Conservation (phyloP, 148 eudicot species). For the Dianthus caryophyllus region DNA sequence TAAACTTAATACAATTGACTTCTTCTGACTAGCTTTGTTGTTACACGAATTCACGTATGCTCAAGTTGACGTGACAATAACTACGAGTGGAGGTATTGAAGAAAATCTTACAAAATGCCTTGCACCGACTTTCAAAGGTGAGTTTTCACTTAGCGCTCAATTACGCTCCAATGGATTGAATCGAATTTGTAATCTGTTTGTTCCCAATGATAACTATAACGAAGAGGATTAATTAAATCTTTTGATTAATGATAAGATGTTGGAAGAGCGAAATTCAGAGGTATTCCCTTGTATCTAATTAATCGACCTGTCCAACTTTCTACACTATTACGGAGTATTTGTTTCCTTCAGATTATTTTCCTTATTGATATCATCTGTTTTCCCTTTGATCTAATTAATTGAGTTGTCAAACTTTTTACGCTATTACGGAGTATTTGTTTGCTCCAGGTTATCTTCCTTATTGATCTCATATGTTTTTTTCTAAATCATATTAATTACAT, state of each 20-base stretch:
- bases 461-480: too few species aligned
- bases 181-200: constrained; percentile 89
- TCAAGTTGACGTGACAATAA: constrained; percentile 83
- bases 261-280: constrained; percentile 69
- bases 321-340: too few species aligned
- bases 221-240: constrained; percentile 96
- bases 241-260: constrained; percentile 80
- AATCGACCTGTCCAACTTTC: too few species aligned
- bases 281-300: constrained; percentile 28
- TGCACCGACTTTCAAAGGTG: constrained; percentile 82
- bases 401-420: too few species aligned
- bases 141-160: constrained; percentile 69
- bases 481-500: too few species aligned
- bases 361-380: neutral
- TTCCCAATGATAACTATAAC: constrained; percentile 91
- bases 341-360: neutral
- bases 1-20: neutral
- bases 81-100: constrained; percentile 87
- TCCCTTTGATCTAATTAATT: too few species aligned
- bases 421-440: too few species aligned
- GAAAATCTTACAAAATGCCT: constrained; percentile 93
- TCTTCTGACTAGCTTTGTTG: neutral
- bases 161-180: constrained; percentile 76
- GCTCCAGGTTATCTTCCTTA: too few species aligned
- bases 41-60: neutral